phyloP scores from a whole-genome alignment of 208 protist genomes.

The Leishmania arabica region DNA sequence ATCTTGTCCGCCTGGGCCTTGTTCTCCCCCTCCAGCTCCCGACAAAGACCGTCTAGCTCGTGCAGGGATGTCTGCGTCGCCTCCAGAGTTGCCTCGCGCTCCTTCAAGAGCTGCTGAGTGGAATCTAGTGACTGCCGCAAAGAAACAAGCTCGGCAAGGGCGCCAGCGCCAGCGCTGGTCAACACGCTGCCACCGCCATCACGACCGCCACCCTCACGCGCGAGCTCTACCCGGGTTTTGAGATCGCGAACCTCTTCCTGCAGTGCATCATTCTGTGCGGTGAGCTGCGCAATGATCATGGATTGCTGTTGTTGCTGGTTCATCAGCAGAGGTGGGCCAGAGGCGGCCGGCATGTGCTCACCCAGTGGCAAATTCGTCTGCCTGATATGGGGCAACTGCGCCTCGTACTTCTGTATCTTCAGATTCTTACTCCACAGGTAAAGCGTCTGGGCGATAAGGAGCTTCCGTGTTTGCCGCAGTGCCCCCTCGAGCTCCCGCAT shows the following conservation, averaged over 20 bases:
- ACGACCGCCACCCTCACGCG: not conserved
- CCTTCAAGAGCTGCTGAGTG: constrained; percentile 34
- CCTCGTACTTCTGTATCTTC: constrained; percentile 29
- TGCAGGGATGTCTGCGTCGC: constrained; percentile 47
- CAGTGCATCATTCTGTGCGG: constrained; percentile 49
- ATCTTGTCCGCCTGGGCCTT: constrained; percentile 30
- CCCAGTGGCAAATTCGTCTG: not conserved
- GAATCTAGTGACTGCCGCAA: constrained; percentile 26
- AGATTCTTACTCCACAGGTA: constrained; percentile 79
- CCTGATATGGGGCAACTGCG: constrained; percentile 16
- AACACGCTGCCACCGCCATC: not conserved
- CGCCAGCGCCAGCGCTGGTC: not conserved
- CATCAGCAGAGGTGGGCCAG: constrained; percentile 6
- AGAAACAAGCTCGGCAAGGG: constrained; percentile 15
- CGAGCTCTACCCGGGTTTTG: constrained; percentile 30
- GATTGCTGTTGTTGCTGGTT: constrained; percentile 45
- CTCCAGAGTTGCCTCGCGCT: constrained; percentile 40
- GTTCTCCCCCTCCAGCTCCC: constrained; percentile 69
- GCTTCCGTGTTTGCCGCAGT: constrained; percentile 38
- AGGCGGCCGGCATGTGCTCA: not conserved
- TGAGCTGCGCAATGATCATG: constrained; percentile 67
- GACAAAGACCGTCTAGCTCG: constrained; percentile 64
- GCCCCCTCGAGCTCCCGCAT: constrained; percentile 48
- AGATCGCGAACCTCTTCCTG: constrained; percentile 35
- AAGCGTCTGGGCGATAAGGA: constrained; percentile 63